Evolutionary conservation across 495 filamentous ascomycete species (phyloP).

Genomic region (Aspergillus cavernicola): DNA sequence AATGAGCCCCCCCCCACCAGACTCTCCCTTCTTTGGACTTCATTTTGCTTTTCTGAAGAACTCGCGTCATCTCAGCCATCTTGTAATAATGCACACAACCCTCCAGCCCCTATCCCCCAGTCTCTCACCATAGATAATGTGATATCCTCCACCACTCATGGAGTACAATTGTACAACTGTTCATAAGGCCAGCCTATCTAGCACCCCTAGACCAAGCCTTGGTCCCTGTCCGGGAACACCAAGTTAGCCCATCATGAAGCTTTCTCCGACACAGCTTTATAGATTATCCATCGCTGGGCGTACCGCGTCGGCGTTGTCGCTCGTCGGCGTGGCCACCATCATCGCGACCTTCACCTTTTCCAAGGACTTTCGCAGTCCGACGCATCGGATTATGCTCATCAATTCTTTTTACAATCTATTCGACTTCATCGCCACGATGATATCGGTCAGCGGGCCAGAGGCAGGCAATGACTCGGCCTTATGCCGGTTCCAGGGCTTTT

Average conservation of each 20-base stretch:
- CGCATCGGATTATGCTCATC: conserved; percentile 47
- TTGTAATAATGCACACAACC: background rate
- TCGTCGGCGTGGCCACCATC: conserved; percentile 36
- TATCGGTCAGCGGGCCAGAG: conserved; percentile 37
- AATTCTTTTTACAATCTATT: conserved; percentile 45
- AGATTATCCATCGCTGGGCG: conserved; percentile 34
- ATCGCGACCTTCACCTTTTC: conserved; percentile 36
- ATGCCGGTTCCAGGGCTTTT: conserved; percentile 48
- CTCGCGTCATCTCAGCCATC: background rate
- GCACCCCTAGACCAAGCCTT: background rate
- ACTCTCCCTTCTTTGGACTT: background rate
- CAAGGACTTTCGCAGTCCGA: conserved; percentile 42
- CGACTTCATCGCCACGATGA: conserved; percentile 45
- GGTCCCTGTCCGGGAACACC: background rate
- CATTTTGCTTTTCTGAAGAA: conserved; percentile 1
- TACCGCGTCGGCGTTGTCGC: conserved; percentile 34
- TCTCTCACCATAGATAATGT: background rate
- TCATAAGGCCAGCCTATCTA: background rate
- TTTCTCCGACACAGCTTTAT: conserved; percentile 29
- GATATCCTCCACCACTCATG: background rate
- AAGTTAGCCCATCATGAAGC: conserved; percentile 21
- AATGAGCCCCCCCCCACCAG: background rate
- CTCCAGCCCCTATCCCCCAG: background rate
- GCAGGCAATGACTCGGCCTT: conserved; percentile 35
- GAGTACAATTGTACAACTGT: background rate